Evolutionary conservation across 345 rosid genomes (phyloP).

Genomic region (Carallia pectinifolia): DNA sequence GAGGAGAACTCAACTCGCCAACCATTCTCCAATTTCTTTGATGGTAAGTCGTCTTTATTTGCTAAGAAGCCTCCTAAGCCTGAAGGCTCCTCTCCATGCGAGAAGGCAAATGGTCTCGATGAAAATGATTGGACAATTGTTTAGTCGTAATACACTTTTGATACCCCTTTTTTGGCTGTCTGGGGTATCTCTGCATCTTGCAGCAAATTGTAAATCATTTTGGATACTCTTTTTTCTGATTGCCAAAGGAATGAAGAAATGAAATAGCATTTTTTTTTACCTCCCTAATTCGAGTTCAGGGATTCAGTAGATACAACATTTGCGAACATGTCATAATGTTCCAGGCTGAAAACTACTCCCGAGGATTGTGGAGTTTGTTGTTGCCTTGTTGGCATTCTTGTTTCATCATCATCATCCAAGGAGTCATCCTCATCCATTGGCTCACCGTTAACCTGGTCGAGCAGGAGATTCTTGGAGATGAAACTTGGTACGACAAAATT

Average conservation of each 20-base stretch:
- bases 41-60: constrained; percentile 78
- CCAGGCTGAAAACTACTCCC: not conserved
- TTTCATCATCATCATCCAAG: not conserved
- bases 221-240: not conserved
- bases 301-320: no score
- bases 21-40: constrained; percentile 72
- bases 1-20: constrained; percentile 52
- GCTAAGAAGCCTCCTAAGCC: constrained; percentile 72
- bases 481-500: constrained; percentile 42
- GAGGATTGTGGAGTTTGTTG: not conserved
- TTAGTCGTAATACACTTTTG: constrained; percentile 21
- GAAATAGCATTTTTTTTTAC: not conserved
- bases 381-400: not conserved
- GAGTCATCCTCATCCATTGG: not conserved
- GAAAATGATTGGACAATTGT: constrained; percentile 64
- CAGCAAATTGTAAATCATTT: constrained; percentile 26
- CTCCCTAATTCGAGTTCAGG: no score
- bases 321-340: not conserved
- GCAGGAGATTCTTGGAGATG: constrained; percentile 27
- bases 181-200: constrained; percentile 3
- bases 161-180: not conserved
- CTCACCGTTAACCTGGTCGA: constrained; percentile 22
- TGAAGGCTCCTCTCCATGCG: constrained; percentile 27
- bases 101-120: constrained; percentile 27
- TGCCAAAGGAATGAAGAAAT: constrained; percentile 10